A percentile compares a stretch with the other conserved stretches of the same genome.
Evolutionary conservation across 2,329 filamentous ascomycete genomes (phyloP).

Genomic region (Phialophora macrospora): DNA sequence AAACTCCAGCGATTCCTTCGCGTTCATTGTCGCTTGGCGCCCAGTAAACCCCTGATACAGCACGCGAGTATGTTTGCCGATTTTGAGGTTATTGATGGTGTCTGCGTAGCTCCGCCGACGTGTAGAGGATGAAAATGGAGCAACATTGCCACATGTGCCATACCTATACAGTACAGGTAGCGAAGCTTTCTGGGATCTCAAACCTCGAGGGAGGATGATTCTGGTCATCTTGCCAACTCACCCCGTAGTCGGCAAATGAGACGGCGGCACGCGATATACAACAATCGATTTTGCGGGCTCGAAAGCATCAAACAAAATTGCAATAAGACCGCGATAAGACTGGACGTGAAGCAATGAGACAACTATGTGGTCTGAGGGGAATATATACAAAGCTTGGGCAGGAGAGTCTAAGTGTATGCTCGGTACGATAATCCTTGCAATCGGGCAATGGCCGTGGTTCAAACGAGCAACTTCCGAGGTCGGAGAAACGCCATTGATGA

Average conservation of each 20-base stretch:
- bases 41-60: slow-evolving; percentile 75
- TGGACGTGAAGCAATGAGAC: background rate
- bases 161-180: slow-evolving; percentile 24
- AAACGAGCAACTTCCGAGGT: slow-evolving; percentile 25
- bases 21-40: slow-evolving; percentile 72
- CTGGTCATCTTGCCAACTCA: slow-evolving; percentile 24
- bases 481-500: slow-evolving; percentile 25
- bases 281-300: background rate
- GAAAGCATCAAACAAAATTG: background rate
- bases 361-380: background rate
- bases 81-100: slow-evolving; percentile 69
- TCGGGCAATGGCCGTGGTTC: slow-evolving; percentile 10
- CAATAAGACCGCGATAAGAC: background rate
- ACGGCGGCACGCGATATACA: background rate
- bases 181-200: slow-evolving; percentile 27
- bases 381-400: slow-evolving; percentile 24
- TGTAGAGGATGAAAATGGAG: slow-evolving; percentile 35
- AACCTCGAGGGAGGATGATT: slow-evolving; percentile 28
- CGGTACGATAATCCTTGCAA: slow-evolving; percentile 17
- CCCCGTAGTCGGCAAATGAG: background rate
- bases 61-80: slow-evolving; percentile 68
- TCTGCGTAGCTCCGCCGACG: slow-evolving; percentile 56
- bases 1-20: slow-evolving; percentile 74
- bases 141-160: slow-evolving; percentile 31
- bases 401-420: background rate